phyloP scores from a whole-genome alignment of 73 alveolate species.

The Halteria grandinella region DNA sequence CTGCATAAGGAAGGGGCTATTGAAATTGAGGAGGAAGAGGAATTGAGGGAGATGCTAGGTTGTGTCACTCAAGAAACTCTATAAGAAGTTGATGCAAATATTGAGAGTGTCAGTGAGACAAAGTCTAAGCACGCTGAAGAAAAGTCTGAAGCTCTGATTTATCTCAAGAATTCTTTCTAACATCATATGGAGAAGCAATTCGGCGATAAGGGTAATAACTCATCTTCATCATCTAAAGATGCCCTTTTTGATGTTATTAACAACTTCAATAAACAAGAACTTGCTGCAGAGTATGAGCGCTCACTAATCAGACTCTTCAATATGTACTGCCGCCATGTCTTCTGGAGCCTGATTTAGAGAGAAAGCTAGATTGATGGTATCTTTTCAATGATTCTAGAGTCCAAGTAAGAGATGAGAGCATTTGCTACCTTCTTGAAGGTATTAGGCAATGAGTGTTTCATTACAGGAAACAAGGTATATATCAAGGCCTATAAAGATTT shows the following conservation, averaged over 20 bases:
- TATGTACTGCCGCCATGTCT: slow-evolving; percentile 51
- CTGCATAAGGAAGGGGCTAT: slow-evolving; percentile 23
- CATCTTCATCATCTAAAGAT: slow-evolving; percentile 44
- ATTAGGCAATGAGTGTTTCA: slow-evolving; percentile 48
- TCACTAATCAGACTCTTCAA: slow-evolving; percentile 44
- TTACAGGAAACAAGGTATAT: slow-evolving; percentile 47
- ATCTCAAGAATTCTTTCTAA: slow-evolving; percentile 2
- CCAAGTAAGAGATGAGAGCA: slow-evolving; percentile 33
- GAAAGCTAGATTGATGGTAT: slow-evolving; percentile 30
- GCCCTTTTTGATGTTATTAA: slow-evolving; percentile 34
- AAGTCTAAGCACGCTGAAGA: slow-evolving; percentile 45
- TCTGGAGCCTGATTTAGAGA: slow-evolving; percentile 41
- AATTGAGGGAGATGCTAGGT: no score
- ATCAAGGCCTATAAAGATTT: slow-evolving; percentile 30
- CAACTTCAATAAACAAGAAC: slow-evolving; percentile 25
- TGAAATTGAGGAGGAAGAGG: slow-evolving; percentile 22
- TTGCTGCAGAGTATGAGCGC: slow-evolving; percentile 37
- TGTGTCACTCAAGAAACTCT: no score
- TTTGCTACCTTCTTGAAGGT: slow-evolving; percentile 45
- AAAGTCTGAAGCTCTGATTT: slow-evolving; percentile 15
- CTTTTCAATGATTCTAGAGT: slow-evolving; percentile 40
- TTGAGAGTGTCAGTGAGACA: no score
- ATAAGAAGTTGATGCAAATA: no score
- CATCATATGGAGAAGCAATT: slow-evolving; percentile 12
- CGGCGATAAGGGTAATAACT: slow-evolving; percentile 12